Evolutionary conservation across 805 yeast genomes (phyloP), one percentile per base, ranked within the genome.

Genomic region (Yamadazyma paraphyllophila): DNA sequence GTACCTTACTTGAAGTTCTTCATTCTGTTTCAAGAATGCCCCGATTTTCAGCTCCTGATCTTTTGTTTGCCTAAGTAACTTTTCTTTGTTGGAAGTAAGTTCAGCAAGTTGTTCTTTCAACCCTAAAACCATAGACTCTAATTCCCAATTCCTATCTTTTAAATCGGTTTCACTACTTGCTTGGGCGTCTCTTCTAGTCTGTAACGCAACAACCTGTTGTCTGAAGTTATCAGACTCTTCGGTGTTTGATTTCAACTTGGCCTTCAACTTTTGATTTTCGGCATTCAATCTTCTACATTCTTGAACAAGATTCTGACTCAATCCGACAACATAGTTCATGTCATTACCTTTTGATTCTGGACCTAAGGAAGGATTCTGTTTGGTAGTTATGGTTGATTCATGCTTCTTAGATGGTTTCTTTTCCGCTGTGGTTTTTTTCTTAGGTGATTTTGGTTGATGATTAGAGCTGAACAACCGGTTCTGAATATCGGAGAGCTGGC

Each of bases 251-350:
- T 69, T 70, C 49, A 81, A 54, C 50, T 69, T 71, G 13, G 60
- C 51, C 48, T 75, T 74, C 50, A 74, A 69, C 50, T 64, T 66
- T 43, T 73, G 73, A 58, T 78, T 82, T 47, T 84, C 88, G 20
- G 85, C 82, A 44, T 80, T 83, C 45, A 86, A 69, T 49, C 84
- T 74, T 53, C 91, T 77, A 56, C 90, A 85, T 60, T 87, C 89
- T 36, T 76, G 67, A 13, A 86, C 71, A 50, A 86, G 66, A 46
- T 83, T 84, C 55, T 86, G 92, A 64, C 88, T 82, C 45, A 86
- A 63, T 3, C 86, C 88, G 47, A 85, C 85, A 12, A 85, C 81
- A 58, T 85, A 85, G 57, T 81, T 80, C 69, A 84, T 80, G 48
- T 85, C 87, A 52, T 80, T 80, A 15, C 81, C 80, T 47, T 70